Evolutionary conservation across 2,329 filamentous ascomycete genomes (phyloP).

Genomic region (Microdochium bolleyi): DNA sequence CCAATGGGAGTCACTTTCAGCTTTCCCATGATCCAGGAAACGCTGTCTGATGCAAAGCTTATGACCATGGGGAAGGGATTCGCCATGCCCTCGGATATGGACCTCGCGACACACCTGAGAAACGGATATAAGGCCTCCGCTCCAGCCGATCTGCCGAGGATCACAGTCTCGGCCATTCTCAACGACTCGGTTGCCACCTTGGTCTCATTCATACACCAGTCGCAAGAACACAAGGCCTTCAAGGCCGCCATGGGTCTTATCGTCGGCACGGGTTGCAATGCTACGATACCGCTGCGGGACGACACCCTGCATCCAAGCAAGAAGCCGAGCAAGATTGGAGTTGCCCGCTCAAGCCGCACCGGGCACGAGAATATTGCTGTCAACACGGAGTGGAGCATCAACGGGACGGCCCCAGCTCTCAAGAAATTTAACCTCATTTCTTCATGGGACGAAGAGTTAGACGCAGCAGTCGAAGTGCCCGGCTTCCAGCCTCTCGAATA

Average conservation of each 20-base stretch:
- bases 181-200: constrained; percentile 78
- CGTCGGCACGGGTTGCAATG: constrained; percentile 74
- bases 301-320: constrained; percentile 57
- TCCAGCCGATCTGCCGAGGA: constrained; percentile 44
- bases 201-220: constrained; percentile 67
- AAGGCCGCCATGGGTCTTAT: constrained; percentile 74
- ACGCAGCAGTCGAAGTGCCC: constrained; percentile 57
- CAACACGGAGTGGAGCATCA: constrained; percentile 81
- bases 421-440: constrained; percentile 56
- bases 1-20: constrained; percentile 63
- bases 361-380: constrained; percentile 61
- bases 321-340: constrained; percentile 37
- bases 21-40: constrained; percentile 60
- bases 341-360: constrained; percentile 34
- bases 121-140: constrained; percentile 49
- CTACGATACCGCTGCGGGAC: constrained; percentile 65
- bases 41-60: constrained; percentile 52
- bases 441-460: constrained; percentile 62
- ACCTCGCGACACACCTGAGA: constrained; percentile 51
- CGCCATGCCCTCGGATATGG: constrained; percentile 49
- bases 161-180: constrained; percentile 68
- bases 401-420: constrained; percentile 63
- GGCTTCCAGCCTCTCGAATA: constrained; percentile 81
- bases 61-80: constrained; percentile 68
- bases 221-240: constrained; percentile 50